phyloP scores from a whole-genome alignment of 768 basidiomycete genomes.

The Rhodosporidiobolus sp. region DNA sequence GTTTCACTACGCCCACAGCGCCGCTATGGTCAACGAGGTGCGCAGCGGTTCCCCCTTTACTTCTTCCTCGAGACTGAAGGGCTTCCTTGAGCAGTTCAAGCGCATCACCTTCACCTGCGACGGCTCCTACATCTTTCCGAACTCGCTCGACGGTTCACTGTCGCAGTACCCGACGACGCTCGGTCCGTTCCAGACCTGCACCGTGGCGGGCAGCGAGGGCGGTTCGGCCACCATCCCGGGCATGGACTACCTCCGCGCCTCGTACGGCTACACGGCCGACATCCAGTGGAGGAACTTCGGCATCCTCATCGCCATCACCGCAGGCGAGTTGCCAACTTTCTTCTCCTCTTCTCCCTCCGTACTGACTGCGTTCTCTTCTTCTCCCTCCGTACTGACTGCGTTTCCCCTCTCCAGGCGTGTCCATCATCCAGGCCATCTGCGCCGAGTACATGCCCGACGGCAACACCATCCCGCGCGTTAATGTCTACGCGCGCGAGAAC shows the following conservation, averaged over 20 bases:
- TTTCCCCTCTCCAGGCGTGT: constrained; percentile 66
- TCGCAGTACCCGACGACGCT: constrained; percentile 61
- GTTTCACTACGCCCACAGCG: constrained; percentile 27
- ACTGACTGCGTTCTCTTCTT: no score
- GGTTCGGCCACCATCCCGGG: constrained; percentile 31
- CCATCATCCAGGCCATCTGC: constrained; percentile 50
- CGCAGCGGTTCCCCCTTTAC: constrained; percentile 16
- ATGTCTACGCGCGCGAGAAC: constrained; percentile 44
- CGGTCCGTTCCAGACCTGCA: constrained; percentile 45
- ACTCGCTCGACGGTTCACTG: constrained; percentile 57
- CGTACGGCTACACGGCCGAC: constrained; percentile 4
- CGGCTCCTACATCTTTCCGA: constrained; percentile 62
- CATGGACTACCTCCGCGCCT: constrained; percentile 26
- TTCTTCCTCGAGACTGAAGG: no score
- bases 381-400: constrained; percentile 49
- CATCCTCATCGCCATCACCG: not conserved
- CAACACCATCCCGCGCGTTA: constrained; percentile 41
- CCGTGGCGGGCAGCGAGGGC: constrained; percentile 35
- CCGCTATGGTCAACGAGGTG: constrained; percentile 41
- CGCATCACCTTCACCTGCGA: constrained; percentile 59
- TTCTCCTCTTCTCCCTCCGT: no score
- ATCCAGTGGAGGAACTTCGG: not conserved
- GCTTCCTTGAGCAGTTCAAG: not conserved
- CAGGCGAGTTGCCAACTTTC: no score
- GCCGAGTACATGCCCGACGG: constrained; percentile 29